phyloP scores from a whole-genome alignment of 2,329 filamentous ascomycete species.

The Annulohypoxylon truncatum region DNA sequence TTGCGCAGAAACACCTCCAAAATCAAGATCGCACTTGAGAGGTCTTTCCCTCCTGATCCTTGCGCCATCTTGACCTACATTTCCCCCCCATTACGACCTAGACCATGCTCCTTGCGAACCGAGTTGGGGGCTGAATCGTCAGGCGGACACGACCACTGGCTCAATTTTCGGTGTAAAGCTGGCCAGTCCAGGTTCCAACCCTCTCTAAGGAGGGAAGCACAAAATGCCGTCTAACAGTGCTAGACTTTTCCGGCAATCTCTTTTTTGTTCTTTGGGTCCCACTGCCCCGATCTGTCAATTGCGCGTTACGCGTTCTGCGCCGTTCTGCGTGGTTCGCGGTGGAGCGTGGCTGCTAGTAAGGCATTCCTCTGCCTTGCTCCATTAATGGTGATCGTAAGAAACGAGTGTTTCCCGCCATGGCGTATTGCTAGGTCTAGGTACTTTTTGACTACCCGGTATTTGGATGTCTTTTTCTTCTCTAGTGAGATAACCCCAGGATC shows the following conservation, averaged over 20 bases:
- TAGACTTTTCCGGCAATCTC: slow-evolving; percentile 33
- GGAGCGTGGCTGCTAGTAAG: slow-evolving; percentile 35
- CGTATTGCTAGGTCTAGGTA: slow-evolving; percentile 16
- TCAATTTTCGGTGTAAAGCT: slow-evolving; percentile 47
- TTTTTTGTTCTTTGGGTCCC: slow-evolving; percentile 27
- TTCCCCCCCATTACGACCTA: slow-evolving; percentile 27
- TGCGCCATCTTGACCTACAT: slow-evolving; percentile 32
- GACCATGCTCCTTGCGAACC: slow-evolving; percentile 23
- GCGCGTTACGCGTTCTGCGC: slow-evolving; percentile 39
- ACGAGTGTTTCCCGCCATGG: slow-evolving; percentile 36
- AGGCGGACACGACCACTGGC: slow-evolving; percentile 27
- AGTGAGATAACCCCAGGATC: slow-evolving; percentile 38
- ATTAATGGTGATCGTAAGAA: slow-evolving; percentile 21
- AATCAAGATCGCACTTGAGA: slow-evolving; percentile 39
- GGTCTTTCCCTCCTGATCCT: slow-evolving; percentile 8
- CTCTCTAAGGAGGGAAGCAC: slow-evolving; percentile 44
- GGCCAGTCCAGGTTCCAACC: slow-evolving; percentile 35
- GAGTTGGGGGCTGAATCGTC: slow-evolving; percentile 31
- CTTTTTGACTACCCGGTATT: slow-evolving; percentile 5
- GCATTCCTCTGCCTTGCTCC: slow-evolving; percentile 13
- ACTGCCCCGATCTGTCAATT: slow-evolving; percentile 26
- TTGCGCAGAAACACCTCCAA: slow-evolving; percentile 38
- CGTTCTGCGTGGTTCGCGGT: slow-evolving; percentile 12
- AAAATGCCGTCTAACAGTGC: slow-evolving; percentile 40
- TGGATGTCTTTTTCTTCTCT: neutral